These are phyloP conservation scores for Quercus wislizeni DNA, from an alignment of 306 rosid genomes.

Conservation along the genomic window DNA sequence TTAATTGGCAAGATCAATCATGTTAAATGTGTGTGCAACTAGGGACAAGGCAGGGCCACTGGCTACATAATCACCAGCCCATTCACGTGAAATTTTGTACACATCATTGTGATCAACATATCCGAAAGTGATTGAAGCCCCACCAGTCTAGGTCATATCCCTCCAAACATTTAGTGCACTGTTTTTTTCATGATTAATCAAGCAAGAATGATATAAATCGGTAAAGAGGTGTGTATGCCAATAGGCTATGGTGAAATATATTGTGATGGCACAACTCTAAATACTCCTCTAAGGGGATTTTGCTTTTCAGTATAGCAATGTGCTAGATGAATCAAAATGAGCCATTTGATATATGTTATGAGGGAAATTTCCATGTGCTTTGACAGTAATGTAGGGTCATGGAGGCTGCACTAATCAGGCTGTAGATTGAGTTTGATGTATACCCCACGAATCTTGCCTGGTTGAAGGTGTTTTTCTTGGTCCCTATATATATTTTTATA, in stretches of 20 bases:
- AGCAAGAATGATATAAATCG: not conserved
- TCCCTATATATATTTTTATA: not conserved
- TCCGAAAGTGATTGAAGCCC: not conserved
- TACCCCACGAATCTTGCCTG: not conserved
- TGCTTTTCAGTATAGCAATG: not conserved
- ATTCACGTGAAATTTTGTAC: not conserved
- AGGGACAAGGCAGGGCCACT: conserved; percentile 10
- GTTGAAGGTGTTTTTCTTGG: not conserved
- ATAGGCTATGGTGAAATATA: not conserved
- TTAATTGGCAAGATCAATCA: not conserved
- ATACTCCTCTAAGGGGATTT: not conserved
- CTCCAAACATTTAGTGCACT: not conserved
- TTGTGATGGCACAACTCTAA: not conserved
- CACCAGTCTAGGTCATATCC: not conserved
- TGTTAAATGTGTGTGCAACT: not conserved
- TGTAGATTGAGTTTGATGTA: not conserved
- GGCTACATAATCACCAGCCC: not conserved
- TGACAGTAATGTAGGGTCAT: not conserved
- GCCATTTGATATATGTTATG: not conserved
- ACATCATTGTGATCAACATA: not conserved
- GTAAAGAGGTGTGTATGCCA: not conserved
- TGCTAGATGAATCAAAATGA: not conserved
- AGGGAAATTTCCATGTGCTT: not conserved
- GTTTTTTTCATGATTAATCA: not conserved
- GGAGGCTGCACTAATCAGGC: not conserved